phyloP scores from a whole-genome alignment of 192 early-diverging fungal species.

The Gryganskiella cystojenkinii region DNA sequence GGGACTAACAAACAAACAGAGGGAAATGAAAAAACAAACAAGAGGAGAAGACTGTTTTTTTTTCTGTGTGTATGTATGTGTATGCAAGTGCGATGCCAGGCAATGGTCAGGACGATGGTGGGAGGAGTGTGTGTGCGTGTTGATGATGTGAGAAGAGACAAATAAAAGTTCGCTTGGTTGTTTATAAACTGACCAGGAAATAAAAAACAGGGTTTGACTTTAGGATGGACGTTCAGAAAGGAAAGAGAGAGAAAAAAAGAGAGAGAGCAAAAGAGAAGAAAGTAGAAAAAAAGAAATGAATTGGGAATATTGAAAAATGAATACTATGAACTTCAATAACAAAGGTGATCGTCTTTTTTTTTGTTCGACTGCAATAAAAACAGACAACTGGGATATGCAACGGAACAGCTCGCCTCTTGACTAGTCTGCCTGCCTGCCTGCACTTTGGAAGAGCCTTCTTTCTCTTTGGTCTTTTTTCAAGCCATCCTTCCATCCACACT shows the following conservation, averaged over 20 bases:
- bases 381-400: not conserved
- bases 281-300: not conserved
- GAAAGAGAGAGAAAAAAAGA: constrained; percentile 2
- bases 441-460: too few relatives aligned
- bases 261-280: not conserved
- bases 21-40: not conserved
- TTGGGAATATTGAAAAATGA: too few relatives aligned
- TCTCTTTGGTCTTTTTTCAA: too few relatives aligned
- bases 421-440: too few relatives aligned
- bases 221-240: not conserved
- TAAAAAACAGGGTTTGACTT: not conserved
- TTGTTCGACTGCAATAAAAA: not conserved
- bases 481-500: too few relatives aligned
- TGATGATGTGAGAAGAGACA: not conserved
- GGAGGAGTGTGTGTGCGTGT: not conserved
- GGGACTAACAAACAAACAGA: not conserved
- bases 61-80: not conserved
- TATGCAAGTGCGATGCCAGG: not conserved
- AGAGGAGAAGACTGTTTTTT: not conserved
- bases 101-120: not conserved
- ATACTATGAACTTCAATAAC: too few relatives aligned
- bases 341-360: not conserved
- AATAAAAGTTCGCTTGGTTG: not conserved
- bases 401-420: too few relatives aligned
- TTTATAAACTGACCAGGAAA: too few relatives aligned